A percentile compares a stretch with the other conserved stretches of the same genome.
Evolutionary conservation across 2,329 filamentous ascomycete genomes (phyloP).

Genomic region (Aureobasidium leucospermi): DNA sequence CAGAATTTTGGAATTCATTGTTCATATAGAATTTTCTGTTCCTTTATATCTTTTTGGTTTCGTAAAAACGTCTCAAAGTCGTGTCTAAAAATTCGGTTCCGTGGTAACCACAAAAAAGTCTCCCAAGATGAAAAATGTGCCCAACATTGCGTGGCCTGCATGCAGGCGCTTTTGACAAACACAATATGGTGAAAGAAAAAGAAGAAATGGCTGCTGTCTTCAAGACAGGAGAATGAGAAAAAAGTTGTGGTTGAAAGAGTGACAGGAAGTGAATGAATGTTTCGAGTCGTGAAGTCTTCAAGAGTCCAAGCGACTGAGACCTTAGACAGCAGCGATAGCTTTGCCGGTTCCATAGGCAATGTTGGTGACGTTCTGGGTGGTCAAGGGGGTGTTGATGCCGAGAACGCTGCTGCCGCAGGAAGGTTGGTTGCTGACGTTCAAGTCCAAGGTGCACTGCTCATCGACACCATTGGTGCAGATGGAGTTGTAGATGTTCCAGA

Average conservation of each 20-base stretch:
- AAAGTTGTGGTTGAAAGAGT: neutral
- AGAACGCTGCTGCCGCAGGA: constrained; percentile 21
- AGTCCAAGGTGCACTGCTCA: constrained; percentile 23
- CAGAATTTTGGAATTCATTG: neutral
- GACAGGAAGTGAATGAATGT: constrained; percentile 3
- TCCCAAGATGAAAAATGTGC: neutral
- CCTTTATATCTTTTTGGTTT: neutral
- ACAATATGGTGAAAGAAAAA: neutral
- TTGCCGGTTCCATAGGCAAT: constrained; percentile 23
- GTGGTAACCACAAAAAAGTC: neutral
- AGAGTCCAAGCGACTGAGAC: neutral
- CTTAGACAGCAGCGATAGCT: constrained; percentile 12
- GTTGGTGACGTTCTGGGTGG: constrained; percentile 19
- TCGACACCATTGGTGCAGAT: constrained; percentile 25
- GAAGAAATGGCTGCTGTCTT: neutral
- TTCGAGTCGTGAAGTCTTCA: neutral
- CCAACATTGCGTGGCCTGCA: constrained; percentile 4
- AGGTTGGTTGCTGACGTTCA: constrained; percentile 24
- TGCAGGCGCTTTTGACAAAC: neutral
- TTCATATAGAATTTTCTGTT: neutral
- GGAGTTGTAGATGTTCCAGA: constrained; percentile 45
- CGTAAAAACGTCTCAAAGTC: constrained; percentile 8
- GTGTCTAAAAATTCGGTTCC: neutral
- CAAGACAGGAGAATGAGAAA: constrained; percentile 3
- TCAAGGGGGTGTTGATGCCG: constrained; percentile 20